These are phyloP conservation scores for Candida corydali DNA, from an alignment of 805 yeast genomes.

Conservation along the genomic window DNA sequence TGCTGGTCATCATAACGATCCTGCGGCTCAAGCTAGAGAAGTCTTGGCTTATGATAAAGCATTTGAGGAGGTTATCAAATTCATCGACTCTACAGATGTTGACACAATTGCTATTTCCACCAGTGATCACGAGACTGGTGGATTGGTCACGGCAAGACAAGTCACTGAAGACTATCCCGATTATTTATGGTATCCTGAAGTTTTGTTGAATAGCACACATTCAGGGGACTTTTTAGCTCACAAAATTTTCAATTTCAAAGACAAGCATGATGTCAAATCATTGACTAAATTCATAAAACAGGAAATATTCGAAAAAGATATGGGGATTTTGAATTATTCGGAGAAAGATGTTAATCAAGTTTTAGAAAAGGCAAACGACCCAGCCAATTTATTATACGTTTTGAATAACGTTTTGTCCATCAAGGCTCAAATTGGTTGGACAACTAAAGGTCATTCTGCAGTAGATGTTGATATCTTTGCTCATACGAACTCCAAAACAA, in stretches of 20 bases:
- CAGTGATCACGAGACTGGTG: conserved; percentile 96
- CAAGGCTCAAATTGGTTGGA: conserved; percentile 94
- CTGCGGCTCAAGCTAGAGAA: conserved; percentile 91
- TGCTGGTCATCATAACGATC: conserved; percentile 92
- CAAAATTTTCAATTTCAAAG: conserved; percentile 37
- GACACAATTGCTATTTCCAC: conserved; percentile 81
- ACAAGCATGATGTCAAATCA: conserved; percentile 13
- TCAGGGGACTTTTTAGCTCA: conserved; percentile 68
- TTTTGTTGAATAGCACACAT: conserved; percentile 61
- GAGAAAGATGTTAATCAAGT: conserved; percentile 42
- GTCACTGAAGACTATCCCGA: conserved; percentile 68
- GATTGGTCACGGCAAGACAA: conserved; percentile 84
- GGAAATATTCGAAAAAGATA: conserved; percentile 55
- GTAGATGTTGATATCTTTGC: conserved; percentile 94
- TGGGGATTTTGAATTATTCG: conserved; percentile 61
- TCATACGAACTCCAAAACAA: conserved; percentile 53
- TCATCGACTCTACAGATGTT: conserved; percentile 60
- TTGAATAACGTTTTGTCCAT: conserved; percentile 68
- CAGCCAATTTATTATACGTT: conserved; percentile 43
- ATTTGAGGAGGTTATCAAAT: conserved; percentile 67
- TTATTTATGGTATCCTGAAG: conserved; percentile 83
- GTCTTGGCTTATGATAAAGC: conserved; percentile 85
- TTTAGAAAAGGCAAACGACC: conserved; percentile 14
- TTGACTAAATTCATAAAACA: conserved; percentile 45
- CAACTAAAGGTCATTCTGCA: conserved; percentile 94